Evolutionary conservation across 2,329 filamentous ascomycete genomes (phyloP).

Genomic region (Dothiorella sarmentorum): DNA sequence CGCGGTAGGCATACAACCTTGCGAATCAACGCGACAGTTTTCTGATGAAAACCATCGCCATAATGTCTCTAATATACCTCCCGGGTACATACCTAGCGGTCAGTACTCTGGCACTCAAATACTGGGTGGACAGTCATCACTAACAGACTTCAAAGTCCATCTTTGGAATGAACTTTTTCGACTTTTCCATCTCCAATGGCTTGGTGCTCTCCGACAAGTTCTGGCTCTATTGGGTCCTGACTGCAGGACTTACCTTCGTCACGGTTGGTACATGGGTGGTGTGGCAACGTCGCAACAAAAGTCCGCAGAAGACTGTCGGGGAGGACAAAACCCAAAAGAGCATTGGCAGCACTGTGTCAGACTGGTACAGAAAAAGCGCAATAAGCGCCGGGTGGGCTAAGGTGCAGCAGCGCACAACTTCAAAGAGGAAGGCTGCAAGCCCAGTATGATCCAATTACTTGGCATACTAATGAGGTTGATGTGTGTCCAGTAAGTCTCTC

Average conservation of each 20-base stretch:
- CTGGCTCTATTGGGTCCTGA: conserved; percentile 1
- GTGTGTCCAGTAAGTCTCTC: no score
- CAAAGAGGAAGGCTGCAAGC: background rate
- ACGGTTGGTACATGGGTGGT: conserved; percentile 1
- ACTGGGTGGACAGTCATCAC: background rate
- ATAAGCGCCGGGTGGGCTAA: background rate
- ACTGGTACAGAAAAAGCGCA: background rate
- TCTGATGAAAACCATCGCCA: conserved; percentile 7
- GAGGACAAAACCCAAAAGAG: background rate
- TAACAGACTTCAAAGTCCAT: background rate
- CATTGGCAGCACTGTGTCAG: background rate
- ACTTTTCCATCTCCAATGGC: background rate
- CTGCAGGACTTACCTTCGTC: background rate
- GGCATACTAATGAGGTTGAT: no score
- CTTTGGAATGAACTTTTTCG: conserved; percentile 11
- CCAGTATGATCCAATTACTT: background rate
- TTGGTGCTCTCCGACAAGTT: background rate
- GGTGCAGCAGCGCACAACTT: background rate
- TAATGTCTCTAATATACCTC: conserved; percentile 2
- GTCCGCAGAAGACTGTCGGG: background rate
- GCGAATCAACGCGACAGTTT: conserved; percentile 1
- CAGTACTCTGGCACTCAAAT: background rate
- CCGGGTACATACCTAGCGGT: background rate
- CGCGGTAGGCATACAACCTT: background rate
- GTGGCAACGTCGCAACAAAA: background rate